These are phyloP conservation scores for Peribolospora baueri DNA, from an alignment of 768 basidiomycete genomes.

Conservation along the genomic window DNA sequence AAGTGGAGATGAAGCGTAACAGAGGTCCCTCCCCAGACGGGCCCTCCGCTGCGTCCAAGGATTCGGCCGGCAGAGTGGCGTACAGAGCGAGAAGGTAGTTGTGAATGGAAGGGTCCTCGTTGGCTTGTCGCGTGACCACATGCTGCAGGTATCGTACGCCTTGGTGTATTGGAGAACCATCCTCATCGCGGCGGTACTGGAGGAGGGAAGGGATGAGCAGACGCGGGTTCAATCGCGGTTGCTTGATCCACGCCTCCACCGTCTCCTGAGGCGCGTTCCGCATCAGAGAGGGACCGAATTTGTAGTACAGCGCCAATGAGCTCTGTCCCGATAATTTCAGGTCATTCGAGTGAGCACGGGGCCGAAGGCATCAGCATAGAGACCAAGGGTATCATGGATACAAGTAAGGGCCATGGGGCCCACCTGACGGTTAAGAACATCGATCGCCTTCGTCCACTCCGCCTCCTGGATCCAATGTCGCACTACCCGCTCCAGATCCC, in stretches of 20 bases:
- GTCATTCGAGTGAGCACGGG: neutral
- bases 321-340: constrained; percentile 26
- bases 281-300: constrained; percentile 68
- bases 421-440: constrained; percentile 73
- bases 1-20: constrained; percentile 48
- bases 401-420: constrained; percentile 3
- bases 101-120: constrained; percentile 65
- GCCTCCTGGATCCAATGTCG: constrained; percentile 84
- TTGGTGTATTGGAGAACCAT: constrained; percentile 29
- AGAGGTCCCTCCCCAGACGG: constrained; percentile 8
- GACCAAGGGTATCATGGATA: constrained; percentile 1
- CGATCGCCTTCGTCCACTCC: constrained; percentile 72
- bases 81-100: constrained; percentile 80
- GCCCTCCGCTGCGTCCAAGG: constrained; percentile 10
- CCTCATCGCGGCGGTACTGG: constrained; percentile 28
- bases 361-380: neutral
- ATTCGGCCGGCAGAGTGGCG: constrained; percentile 28
- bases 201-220: constrained; percentile 70
- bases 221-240: constrained; percentile 49
- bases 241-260: constrained; percentile 76
- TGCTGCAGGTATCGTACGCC: constrained; percentile 72
- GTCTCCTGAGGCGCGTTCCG: constrained; percentile 66
- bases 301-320: constrained; percentile 74
- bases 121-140: constrained; percentile 53
- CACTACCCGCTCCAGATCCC: constrained; percentile 60